phyloP scores from a whole-genome alignment of 1,284 basidiomycete genomes.

The Trametes versicolor region DNA sequence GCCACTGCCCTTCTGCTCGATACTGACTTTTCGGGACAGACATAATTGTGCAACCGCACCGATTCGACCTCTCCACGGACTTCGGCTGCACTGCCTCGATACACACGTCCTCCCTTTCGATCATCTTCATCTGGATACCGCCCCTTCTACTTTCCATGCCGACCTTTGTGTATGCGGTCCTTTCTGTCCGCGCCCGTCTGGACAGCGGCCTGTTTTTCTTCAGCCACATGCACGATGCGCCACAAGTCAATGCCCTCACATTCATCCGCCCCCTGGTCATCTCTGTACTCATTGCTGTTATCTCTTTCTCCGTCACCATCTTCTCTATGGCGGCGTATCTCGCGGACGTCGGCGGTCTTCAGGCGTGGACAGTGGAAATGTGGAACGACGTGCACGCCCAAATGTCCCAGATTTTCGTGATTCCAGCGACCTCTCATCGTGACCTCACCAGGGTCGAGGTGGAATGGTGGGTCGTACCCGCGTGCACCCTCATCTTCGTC shows the following conservation, averaged over 20 bases:
- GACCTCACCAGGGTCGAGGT: slow-evolving; percentile 38
- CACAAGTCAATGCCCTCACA: slow-evolving; percentile 47
- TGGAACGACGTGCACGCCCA: slow-evolving; percentile 49
- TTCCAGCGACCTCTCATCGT: slow-evolving; percentile 31
- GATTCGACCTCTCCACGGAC: slow-evolving; percentile 72
- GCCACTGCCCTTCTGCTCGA: background rate
- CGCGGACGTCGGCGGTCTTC: slow-evolving; percentile 49
- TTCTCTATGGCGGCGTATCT: slow-evolving; percentile 49
- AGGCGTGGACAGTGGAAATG: slow-evolving; percentile 40
- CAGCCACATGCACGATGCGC: slow-evolving; percentile 40
- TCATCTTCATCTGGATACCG: slow-evolving; percentile 67
- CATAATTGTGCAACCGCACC: slow-evolving; percentile 69
- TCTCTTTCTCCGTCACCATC: slow-evolving; percentile 48
- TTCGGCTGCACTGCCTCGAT: slow-evolving; percentile 72
- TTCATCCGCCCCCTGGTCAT: slow-evolving; percentile 53
- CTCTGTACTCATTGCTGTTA: slow-evolving; percentile 46
- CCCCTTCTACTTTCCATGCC: slow-evolving; percentile 58
- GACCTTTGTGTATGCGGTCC: slow-evolving; percentile 54
- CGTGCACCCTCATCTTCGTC: slow-evolving; percentile 52
- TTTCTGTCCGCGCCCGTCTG: slow-evolving; percentile 35
- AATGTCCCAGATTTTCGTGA: slow-evolving; percentile 40
- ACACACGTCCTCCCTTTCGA: slow-evolving; percentile 59
- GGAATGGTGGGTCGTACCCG: slow-evolving; percentile 53
- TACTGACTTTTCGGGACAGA: slow-evolving; percentile 52
- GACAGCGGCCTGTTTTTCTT: slow-evolving; percentile 48